Base-by-base conservation (phyloP, 139 green algal species). In the Micractinium sp. region DNA sequence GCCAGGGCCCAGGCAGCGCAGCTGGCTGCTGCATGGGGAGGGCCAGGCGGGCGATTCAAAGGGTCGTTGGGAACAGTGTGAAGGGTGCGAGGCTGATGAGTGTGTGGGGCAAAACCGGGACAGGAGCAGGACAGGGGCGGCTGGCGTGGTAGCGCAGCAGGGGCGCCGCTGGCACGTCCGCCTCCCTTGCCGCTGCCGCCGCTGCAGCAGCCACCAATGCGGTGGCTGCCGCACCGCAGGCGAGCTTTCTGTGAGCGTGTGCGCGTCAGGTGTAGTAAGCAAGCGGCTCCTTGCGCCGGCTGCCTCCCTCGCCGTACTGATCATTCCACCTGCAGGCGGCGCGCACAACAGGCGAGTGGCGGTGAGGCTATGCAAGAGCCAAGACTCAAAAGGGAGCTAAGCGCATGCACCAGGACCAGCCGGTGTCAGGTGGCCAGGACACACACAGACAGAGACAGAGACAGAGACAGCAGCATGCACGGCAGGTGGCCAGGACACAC, bases 261-360 rank as follows among this genome's bases (percentile, higher is more conserved):
- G 22, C 23, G 63, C 63, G 7, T 73, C 63, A 88, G 15, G 69
- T 88, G 71, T 81, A 88, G 71, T 88, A 88, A 0, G 71, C 41
- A 7, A 88, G 74, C 13, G n/a, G 41, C 71, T 88, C 85, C 69
- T 88, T 88, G 25, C 90, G 92, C 53, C 94, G 85, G 76, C 81
- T 94, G 78, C 94, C 94, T 15, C 94, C 94, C 87, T 97, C 94
- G 23, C 94, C 94, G 39, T 94, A 97, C 71, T 92, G 88, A 60
- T 97, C 93, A 85, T 97, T 97, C 94, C 94, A 97, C 39, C 81
- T 86, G 81, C 81, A 80, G 56, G 60, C 76, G 22, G 35, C 36
- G n/a, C 73, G 39, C 27, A n/a, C 3, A 79, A n/a, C 14, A 19
- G 35, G 23, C 19, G 73, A 3, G 31, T 79, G 31, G 73, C 29